These are phyloP conservation scores for Clarireedia paspali DNA, from an alignment of 2,329 filamentous ascomycete genomes.

Conservation along the genomic window DNA sequence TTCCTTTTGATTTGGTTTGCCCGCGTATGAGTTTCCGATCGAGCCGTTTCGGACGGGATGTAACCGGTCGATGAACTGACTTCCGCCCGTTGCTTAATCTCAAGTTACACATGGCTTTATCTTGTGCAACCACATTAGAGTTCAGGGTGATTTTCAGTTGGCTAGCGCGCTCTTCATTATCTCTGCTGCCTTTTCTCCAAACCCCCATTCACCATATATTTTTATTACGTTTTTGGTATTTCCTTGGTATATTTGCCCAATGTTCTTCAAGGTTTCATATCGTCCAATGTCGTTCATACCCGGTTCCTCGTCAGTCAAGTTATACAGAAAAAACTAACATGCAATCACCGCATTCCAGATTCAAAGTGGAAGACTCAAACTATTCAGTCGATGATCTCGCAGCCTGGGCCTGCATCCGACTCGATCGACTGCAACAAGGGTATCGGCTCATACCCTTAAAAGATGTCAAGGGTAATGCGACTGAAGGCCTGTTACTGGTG, in stretches of 20 bases:
- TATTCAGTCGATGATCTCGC: constrained; percentile 70
- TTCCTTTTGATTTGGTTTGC: not conserved
- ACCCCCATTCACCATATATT: not conserved
- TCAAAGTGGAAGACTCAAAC: constrained; percentile 85
- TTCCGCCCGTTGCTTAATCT: not conserved
- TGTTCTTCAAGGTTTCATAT: not conserved
- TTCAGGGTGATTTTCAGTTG: not conserved
- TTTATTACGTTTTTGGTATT: too few species aligned
- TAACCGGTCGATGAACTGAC: not conserved
- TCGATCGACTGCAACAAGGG: constrained; percentile 71
- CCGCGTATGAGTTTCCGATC: not conserved
- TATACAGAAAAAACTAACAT: not conserved
- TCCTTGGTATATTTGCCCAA: too few species aligned
- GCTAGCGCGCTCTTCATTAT: too few species aligned
- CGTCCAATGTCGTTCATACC: too few species aligned
- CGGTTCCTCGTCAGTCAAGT: too few species aligned
- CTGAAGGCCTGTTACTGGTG: constrained; percentile 64
- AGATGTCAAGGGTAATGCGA: constrained; percentile 58
- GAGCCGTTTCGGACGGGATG: not conserved
- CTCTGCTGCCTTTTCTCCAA: not conserved
- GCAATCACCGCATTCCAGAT: constrained; percentile 29
- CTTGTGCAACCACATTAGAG: not conserved
- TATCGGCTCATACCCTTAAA: constrained; percentile 71
- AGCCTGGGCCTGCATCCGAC: constrained; percentile 80
- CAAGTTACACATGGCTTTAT: constrained; percentile 1